phyloP scores from a whole-genome alignment of 768 basidiomycete species.

The Lanmaoa pseudosensibilis region DNA sequence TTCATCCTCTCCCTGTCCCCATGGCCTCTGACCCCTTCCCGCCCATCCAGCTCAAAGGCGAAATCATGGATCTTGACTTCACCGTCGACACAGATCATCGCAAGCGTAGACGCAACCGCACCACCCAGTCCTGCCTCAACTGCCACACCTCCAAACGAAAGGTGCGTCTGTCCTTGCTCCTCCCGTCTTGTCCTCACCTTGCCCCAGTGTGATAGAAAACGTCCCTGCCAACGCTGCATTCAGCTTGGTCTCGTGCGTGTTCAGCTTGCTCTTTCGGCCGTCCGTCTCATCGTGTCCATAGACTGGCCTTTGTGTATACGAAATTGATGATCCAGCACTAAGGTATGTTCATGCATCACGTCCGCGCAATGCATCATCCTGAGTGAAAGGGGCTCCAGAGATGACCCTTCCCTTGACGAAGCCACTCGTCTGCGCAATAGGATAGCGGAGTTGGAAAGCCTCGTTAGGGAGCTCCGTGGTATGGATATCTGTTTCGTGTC shows the following conservation, averaged over 20 bases:
- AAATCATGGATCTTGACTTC: conserved; percentile 78
- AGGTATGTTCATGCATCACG: conserved; percentile 43
- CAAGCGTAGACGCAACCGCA: conserved; percentile 87
- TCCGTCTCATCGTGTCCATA: conserved; percentile 29
- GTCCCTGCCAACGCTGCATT: conserved; percentile 89
- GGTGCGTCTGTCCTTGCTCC: conserved; percentile 42
- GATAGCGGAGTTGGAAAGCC: conserved; percentile 90
- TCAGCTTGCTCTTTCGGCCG: not conserved
- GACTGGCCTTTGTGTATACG: conserved; percentile 95
- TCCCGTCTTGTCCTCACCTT: conserved; percentile 6
- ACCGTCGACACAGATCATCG: conserved; percentile 71
- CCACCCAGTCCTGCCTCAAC: conserved; percentile 83
- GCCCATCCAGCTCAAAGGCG: conserved; percentile 65
- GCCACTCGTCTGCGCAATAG: conserved; percentile 80
- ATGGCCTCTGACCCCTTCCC: conserved; percentile 57
- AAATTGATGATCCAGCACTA: conserved; percentile 85
- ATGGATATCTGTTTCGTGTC: conserved; percentile 21
- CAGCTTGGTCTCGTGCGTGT: conserved; percentile 77
- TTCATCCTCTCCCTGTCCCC: conserved; percentile 38
- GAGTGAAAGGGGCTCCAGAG: conserved; percentile 42
- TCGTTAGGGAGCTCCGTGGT: conserved; percentile 88
- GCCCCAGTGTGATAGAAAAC: conserved; percentile 77
- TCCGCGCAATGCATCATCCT: not conserved
- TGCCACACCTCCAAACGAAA: conserved; percentile 95
- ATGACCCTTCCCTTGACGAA: conserved; percentile 87